These are phyloP conservation scores for Naganishia vaughanmartiniae DNA, from an alignment of 768 basidiomycete genomes.

Conservation along the genomic window DNA sequence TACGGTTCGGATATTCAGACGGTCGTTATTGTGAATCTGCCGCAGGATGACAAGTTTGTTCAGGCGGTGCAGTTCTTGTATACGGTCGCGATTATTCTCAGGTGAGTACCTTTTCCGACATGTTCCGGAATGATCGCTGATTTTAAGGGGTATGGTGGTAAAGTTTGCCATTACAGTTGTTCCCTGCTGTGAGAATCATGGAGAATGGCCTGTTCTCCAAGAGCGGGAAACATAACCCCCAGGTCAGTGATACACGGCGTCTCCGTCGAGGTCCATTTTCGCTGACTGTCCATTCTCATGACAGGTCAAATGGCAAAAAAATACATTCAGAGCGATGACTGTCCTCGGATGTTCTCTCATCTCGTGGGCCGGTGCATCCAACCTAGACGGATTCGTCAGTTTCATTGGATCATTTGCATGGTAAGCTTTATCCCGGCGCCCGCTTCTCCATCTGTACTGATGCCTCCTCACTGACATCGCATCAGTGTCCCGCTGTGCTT, in stretches of 20 bases:
- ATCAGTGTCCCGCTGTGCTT: constrained; percentile 85
- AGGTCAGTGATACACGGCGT: constrained; percentile 8
- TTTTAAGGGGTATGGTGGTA: not conserved
- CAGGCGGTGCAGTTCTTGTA: constrained; percentile 67
- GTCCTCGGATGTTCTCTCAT: constrained; percentile 73
- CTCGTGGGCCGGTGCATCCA: constrained; percentile 71
- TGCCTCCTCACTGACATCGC: not conserved
- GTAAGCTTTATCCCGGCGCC: constrained; percentile 57
- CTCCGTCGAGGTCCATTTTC: no score
- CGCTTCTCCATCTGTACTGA: constrained; percentile 29
- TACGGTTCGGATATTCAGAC: constrained; percentile 86
- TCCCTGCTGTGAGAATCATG: constrained; percentile 95
- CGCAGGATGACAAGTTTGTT: constrained; percentile 76
- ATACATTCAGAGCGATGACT: constrained; percentile 56
- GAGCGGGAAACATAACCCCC: constrained; percentile 73
- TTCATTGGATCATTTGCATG: constrained; percentile 92
- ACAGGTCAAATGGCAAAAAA: constrained; percentile 92
- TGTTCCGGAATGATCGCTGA: constrained; percentile 13
- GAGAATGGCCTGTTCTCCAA: constrained; percentile 86
- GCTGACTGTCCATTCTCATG: no score
- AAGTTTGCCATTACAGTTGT: constrained; percentile 89
- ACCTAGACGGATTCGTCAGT: constrained; percentile 93
- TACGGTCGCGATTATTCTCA: constrained; percentile 73
- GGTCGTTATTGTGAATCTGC: constrained; percentile 90
- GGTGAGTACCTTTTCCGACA: constrained; percentile 55